Percentiles rank a stretch among this genome's conserved stretches.
Conservation (phyloP, 306 rosid genomes). For the Dalbergia cultrata region DNA sequence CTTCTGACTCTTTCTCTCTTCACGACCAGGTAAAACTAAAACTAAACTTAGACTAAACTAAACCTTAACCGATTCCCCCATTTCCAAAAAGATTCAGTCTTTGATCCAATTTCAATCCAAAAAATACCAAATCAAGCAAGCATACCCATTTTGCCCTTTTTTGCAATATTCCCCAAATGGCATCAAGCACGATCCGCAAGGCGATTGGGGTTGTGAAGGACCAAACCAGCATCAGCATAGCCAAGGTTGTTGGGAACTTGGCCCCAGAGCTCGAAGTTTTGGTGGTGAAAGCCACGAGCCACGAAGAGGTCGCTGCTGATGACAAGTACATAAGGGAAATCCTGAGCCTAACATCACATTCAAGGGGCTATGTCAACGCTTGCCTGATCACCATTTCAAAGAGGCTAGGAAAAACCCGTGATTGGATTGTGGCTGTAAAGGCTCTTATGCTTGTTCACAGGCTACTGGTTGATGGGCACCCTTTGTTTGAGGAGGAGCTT, state of each 20-base stretch:
- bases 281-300: slow-evolving; percentile 82
- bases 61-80: not conserved
- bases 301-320: slow-evolving; percentile 82
- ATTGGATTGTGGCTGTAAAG: slow-evolving; percentile 92
- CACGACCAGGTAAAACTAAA: slow-evolving; percentile 14
- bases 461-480: slow-evolving; percentile 74
- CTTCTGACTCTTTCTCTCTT: not conserved
- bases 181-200: slow-evolving; percentile 83
- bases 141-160: not conserved
- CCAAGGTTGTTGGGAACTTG: slow-evolving; percentile 82
- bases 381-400: slow-evolving; percentile 64
- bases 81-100: not conserved
- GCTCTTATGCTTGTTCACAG: slow-evolving; percentile 79
- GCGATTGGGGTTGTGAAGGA: slow-evolving; percentile 93
- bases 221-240: slow-evolving; percentile 90
- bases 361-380: slow-evolving; percentile 69
- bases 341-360: slow-evolving; percentile 60
- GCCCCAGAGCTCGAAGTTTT: slow-evolving; percentile 88
- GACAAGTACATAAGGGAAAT: slow-evolving; percentile 76
- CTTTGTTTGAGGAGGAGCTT: slow-evolving; percentile 78
- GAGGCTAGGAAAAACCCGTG: slow-evolving; percentile 76
- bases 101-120: slow-evolving; percentile 10
- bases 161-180: slow-evolving; percentile 48
- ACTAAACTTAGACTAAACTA: not conserved
- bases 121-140: not conserved